Percentiles rank a stretch among this genome's conserved stretches.
Evolutionary conservation across 2,329 filamentous ascomycete species (phyloP).

Genomic region (Clonostachys rhizophaga): DNA sequence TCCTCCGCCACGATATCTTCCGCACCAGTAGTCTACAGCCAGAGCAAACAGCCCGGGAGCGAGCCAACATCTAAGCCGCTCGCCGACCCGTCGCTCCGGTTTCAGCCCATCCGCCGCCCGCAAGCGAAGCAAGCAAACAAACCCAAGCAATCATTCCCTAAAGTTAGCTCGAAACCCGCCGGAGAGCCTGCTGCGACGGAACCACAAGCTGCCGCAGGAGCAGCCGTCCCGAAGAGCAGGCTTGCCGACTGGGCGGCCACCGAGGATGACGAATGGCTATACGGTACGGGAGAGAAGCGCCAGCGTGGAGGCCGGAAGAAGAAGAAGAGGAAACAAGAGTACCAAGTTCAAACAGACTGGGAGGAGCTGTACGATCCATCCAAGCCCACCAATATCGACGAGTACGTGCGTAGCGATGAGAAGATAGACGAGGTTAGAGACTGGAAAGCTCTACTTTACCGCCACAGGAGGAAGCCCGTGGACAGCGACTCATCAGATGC

Average conservation of each 20-base stretch:
- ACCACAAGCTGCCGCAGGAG: constrained; percentile 27
- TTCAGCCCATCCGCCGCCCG: constrained; percentile 81
- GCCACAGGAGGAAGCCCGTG: constrained; percentile 50
- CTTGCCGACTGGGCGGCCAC: constrained; percentile 77
- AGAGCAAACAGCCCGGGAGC: constrained; percentile 37
- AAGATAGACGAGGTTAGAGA: constrained; percentile 74
- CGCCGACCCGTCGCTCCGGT: constrained; percentile 62
- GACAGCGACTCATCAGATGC: constrained; percentile 30
- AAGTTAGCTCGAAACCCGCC: constrained; percentile 13
- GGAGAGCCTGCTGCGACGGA: constrained; percentile 12
- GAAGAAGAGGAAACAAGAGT: constrained; percentile 62
- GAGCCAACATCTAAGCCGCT: constrained; percentile 52
- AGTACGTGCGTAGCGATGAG: constrained; percentile 81
- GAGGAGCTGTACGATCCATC: constrained; percentile 86
- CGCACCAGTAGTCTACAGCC: constrained; percentile 68
- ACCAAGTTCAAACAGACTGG: constrained; percentile 69
- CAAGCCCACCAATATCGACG: constrained; percentile 76
- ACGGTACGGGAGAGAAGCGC: constrained; percentile 57
- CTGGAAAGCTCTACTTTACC: constrained; percentile 80
- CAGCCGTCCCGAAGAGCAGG: constrained; percentile 51
- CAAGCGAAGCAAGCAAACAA: constrained; percentile 54
- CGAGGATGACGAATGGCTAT: constrained; percentile 78
- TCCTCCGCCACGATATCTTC: constrained; percentile 66
- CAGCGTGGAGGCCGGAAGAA: constrained; percentile 75
- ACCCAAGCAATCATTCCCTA: constrained; percentile 56